Conservation (phyloP, 2,329 filamentous ascomycete genomes). For the Colletotrichum scovillei region DNA sequence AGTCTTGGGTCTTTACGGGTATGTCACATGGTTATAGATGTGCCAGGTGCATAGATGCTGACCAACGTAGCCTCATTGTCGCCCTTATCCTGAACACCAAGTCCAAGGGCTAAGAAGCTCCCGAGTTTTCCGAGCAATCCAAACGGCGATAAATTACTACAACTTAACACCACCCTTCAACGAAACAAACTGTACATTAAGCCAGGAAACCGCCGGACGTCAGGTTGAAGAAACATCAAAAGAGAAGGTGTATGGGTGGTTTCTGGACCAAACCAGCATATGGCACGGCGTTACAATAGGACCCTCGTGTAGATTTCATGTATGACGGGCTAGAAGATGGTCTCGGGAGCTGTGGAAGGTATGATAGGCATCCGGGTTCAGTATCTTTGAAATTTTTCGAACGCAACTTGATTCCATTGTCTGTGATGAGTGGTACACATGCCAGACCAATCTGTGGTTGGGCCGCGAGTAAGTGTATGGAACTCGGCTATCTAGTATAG, state of each 20-base stretch:
- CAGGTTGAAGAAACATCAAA: slow-evolving; percentile 30
- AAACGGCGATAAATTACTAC: slow-evolving; percentile 13
- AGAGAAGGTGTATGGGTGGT: slow-evolving; percentile 31
- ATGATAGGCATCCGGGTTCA: slow-evolving; percentile 29
- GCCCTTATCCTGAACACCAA: slow-evolving; percentile 94
- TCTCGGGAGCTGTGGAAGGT: slow-evolving; percentile 25
- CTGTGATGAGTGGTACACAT: background rate
- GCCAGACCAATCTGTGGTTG: too few relatives aligned
- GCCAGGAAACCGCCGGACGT: slow-evolving; percentile 23
- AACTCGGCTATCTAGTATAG: background rate
- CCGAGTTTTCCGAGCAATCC: background rate
- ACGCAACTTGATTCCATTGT: background rate
- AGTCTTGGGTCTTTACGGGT: slow-evolving; percentile 97
- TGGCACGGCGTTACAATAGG: slow-evolving; percentile 51
- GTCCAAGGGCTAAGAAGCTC: slow-evolving; percentile 66
- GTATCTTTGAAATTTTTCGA: slow-evolving; percentile 33
- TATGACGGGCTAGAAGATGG: slow-evolving; percentile 37
- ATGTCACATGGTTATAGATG: slow-evolving; percentile 47
- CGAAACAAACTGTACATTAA: slow-evolving; percentile 34
- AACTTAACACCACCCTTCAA: slow-evolving; percentile 21
- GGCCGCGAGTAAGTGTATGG: too few relatives aligned
- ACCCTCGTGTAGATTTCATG: slow-evolving; percentile 47
- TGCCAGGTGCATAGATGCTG: background rate
- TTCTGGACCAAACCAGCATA: slow-evolving; percentile 41
- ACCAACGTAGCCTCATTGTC: slow-evolving; percentile 80